A percentile compares a stretch with the other conserved stretches of the same genome.
Conservation (phyloP, 176 grass and related monocot genomes). For the Musa beccarii region DNA sequence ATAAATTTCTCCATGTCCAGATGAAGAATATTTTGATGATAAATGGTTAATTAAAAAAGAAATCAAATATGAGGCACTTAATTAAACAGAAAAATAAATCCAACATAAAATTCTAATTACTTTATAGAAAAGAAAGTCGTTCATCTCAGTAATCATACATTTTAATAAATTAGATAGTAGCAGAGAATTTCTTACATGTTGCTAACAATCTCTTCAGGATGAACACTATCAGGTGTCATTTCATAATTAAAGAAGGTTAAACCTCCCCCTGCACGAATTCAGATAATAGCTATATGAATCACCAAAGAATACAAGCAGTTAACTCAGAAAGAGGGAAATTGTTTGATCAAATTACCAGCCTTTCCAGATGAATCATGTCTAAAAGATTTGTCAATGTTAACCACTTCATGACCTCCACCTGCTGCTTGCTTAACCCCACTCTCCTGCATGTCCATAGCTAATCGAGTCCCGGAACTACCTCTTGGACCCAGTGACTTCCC, state of each 20-base stretch:
- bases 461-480: constrained; percentile 1
- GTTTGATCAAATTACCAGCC: not conserved
- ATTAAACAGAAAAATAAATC: no score
- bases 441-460: not conserved
- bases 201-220: constrained; percentile 29
- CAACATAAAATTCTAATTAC: no score
- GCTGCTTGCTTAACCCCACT: not conserved
- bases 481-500: constrained; percentile 37
- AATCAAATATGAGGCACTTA: no score
- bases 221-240: constrained; percentile 28
- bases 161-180: no score
- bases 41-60: no score
- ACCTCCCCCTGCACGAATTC: constrained; percentile 4
- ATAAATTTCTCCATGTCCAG: no score
- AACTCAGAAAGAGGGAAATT: not conserved
- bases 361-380: constrained; percentile 3
- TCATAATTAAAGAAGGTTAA: constrained; percentile 16
- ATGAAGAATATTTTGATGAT: no score
- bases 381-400: not conserved
- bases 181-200: constrained; percentile 34
- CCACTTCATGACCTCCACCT: not conserved
- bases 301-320: not conserved
- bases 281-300: not conserved
- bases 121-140: no score
- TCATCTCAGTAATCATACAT: no score